Percentiles rank a stretch among this genome's conserved stretches.
These are phyloP conservation scores for Neofusicoccum laricinum DNA, from an alignment of 2,329 filamentous ascomycete genomes.

Conservation along the genomic window DNA sequence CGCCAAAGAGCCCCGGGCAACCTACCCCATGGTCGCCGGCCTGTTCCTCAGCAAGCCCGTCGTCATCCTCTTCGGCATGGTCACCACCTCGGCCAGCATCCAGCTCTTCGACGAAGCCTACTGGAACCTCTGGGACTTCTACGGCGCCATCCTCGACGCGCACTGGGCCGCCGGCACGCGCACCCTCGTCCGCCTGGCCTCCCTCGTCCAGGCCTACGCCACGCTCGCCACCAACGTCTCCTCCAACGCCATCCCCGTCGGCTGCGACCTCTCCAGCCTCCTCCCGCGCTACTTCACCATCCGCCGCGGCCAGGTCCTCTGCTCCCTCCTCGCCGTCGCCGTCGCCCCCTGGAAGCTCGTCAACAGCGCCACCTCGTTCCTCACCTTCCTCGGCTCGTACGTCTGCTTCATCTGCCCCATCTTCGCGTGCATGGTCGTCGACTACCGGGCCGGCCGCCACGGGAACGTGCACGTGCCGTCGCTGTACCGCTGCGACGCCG, in stretches of 20 bases:
- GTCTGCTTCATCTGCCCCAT: constrained; percentile 38
- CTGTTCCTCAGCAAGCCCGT: constrained; percentile 36
- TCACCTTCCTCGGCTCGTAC: constrained; percentile 38
- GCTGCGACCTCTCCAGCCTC: constrained; percentile 27
- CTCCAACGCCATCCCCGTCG: constrained; percentile 24
- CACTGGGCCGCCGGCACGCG: constrained; percentile 33
- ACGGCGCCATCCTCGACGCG: constrained; percentile 32
- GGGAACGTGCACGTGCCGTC: constrained; percentile 17
- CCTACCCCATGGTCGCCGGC: constrained; percentile 26
- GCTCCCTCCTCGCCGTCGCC: constrained; percentile 23
- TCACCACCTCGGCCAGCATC: constrained; percentile 31
- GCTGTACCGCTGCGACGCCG: constrained; percentile 14
- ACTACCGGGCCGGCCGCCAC: constrained; percentile 33
- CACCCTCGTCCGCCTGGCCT: constrained; percentile 35
- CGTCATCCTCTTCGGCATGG: constrained; percentile 37
- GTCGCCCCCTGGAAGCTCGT: constrained; percentile 26
- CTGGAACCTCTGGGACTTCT: constrained; percentile 43
- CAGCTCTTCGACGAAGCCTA: constrained; percentile 25
- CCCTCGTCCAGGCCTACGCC: constrained; percentile 30
- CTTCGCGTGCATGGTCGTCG: constrained; percentile 32
- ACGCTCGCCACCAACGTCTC: constrained; percentile 37
- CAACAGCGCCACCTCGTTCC: constrained; percentile 32
- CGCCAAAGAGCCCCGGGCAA: constrained; percentile 22
- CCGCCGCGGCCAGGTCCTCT: constrained; percentile 23
- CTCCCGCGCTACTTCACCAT: constrained; percentile 21